These are phyloP conservation scores for Rhododendron molle DNA, from an alignment of 148 eudicot genomes.

Conservation along the genomic window DNA sequence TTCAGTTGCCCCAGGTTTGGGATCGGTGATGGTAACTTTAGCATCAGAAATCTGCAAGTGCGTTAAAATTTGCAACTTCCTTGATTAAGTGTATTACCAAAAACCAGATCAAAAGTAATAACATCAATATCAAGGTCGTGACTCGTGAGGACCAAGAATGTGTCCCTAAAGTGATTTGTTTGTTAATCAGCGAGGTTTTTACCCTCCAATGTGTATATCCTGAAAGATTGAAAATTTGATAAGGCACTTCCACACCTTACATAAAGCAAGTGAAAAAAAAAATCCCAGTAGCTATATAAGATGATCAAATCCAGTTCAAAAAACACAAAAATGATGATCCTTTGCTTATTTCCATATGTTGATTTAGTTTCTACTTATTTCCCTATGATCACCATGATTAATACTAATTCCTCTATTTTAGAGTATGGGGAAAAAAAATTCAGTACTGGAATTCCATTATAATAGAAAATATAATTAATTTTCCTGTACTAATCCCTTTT, in stretches of 20 bases:
- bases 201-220: neutral
- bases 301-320: neutral
- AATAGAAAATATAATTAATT: neutral
- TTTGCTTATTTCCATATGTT: neutral
- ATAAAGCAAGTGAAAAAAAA: neutral
- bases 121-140: neutral
- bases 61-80: neutral
- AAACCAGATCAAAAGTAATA: neutral
- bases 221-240: neutral
- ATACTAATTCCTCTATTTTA: neutral
- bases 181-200: neutral
- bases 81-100: neutral
- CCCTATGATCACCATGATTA: neutral
- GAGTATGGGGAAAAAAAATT: neutral
- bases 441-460: neutral
- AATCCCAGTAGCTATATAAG: neutral
- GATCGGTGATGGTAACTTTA: conserved; percentile 1
- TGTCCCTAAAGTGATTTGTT: neutral
- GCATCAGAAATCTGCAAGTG: conserved; percentile 2
- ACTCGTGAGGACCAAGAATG: neutral
- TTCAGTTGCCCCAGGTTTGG: conserved; percentile 30
- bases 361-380: neutral
- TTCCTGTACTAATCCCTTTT: neutral
- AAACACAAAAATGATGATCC: neutral
- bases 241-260: neutral